A percentile compares a stretch with the other conserved stretches of the same genome.
phyloP scores from a whole-genome alignment of 805 yeast species.

The Candida jianshihensis region DNA sequence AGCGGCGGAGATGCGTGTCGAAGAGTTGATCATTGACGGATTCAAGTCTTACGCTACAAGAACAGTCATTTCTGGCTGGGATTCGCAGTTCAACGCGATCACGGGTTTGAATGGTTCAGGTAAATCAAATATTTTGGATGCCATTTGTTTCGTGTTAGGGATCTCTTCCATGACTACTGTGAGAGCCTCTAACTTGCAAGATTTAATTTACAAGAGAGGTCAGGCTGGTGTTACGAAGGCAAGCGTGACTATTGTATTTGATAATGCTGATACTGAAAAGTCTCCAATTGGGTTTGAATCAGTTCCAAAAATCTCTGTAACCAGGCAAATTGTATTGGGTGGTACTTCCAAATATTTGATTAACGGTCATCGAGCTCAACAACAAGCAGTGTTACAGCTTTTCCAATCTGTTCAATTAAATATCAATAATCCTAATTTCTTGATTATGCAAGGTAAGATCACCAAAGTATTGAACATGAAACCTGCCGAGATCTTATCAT shows the following conservation, averaged over 20 bases:
- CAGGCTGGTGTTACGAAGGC: conserved; percentile 98
- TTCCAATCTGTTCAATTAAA: conserved; percentile 94
- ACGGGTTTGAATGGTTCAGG: conserved; percentile 98
- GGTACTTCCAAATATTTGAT: conserved; percentile 89
- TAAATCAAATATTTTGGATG: conserved; percentile 91
- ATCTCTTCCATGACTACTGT: conserved; percentile 92
- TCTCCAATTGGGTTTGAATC: conserved; percentile 87
- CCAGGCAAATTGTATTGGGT: conserved; percentile 85
- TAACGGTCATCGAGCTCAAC: conserved; percentile 95
- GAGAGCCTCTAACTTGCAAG: conserved; percentile 88
- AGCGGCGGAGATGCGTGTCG: conserved; percentile 40
- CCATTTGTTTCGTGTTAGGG: conserved; percentile 97
- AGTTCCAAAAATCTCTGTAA: conserved; percentile 73
- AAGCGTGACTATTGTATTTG: conserved; percentile 91
- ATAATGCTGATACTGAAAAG: conserved; percentile 66
- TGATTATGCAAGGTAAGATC: conserved; percentile 98
- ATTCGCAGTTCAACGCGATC: conserved; percentile 91
- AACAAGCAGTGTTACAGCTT: conserved; percentile 79
- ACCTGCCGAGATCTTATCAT: conserved; percentile 79
- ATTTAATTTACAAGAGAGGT: conserved; percentile 91
- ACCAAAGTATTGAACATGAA: conserved; percentile 96
- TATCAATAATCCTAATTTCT: conserved; percentile 92
- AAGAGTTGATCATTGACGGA: conserved; percentile 93
- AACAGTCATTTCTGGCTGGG: conserved; percentile 95
- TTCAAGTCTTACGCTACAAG: conserved; percentile 96